Evolutionary conservation across 2,329 filamentous ascomycete species (phyloP), one percentile per base, ranked within the genome.

Genomic region (Grosmannia huntii): DNA sequence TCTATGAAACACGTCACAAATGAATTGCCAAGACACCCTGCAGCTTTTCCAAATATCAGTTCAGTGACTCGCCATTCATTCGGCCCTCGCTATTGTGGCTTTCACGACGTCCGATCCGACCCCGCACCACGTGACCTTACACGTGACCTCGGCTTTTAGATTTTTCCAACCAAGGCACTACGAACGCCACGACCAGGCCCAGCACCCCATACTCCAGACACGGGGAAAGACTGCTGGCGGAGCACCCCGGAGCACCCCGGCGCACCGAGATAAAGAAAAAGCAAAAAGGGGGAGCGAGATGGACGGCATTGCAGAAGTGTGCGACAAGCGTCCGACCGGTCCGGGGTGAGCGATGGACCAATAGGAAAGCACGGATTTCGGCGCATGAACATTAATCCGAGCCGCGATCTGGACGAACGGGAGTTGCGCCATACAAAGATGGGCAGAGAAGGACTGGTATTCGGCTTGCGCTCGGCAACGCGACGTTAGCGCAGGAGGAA

Each of bases 401-500:
- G 44, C 54, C 54, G 44, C 4, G 44, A 3, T 19, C 44, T 56
- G 54, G 54, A 44, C 54, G 54, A 56, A 56, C 53, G 54, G 54
- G 41, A 49, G 41, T 55, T 55, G 36, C 6, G 53, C 31, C 51
- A 53, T 16, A 25, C 46, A 49, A 49, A 25, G 14, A 19, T 14
- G 25, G 28, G 14, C 23, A 50, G 48, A 16, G 3, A 4, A 10
- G 0, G 41, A 6, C 14, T 27, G 52, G 7, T 19, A 38, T 54
- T 54, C 52, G 52, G 52, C 52, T 54, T 38, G 52, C 25, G 28
- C 33, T 54, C 52, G 52, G 52, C n/a, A 54, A 54, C 33, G 27
- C 10, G 27, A 49, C 46, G 46, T 49, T 25, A 44, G 41, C 41
- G 41, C 41, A 44, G 41, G 31, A 33, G 31, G 31, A 33, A 9